Percentiles rank a stretch among this genome's conserved stretches.
Evolutionary conservation across 805 yeast genomes (phyloP).

Genomic region (Saccharomyces eubayanus): DNA sequence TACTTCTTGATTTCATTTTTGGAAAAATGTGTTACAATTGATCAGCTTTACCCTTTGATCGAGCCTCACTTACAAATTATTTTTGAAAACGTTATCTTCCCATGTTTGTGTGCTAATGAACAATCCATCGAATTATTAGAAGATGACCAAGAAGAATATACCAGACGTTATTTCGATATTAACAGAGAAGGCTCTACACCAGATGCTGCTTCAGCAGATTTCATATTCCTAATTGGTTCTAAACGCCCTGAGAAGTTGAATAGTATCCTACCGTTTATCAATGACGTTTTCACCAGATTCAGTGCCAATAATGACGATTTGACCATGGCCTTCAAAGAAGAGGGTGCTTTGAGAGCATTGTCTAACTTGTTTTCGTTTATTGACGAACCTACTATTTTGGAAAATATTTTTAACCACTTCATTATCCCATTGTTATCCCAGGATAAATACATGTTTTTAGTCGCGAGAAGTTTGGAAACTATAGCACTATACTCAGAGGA

Average conservation of each 20-base stretch:
- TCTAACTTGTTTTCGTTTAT: slow-evolving; percentile 51
- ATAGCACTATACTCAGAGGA: slow-evolving; percentile 34
- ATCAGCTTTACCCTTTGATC: slow-evolving; percentile 53
- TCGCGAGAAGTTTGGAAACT: slow-evolving; percentile 64
- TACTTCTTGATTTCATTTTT: slow-evolving; percentile 59
- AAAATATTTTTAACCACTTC: slow-evolving; percentile 49
- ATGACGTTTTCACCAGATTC: slow-evolving; percentile 37
- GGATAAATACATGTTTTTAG: slow-evolving; percentile 50
- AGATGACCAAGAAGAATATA: slow-evolving; percentile 75
- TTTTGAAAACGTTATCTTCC: slow-evolving; percentile 62
- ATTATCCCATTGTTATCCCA: slow-evolving; percentile 57
- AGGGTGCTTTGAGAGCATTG: slow-evolving; percentile 72
- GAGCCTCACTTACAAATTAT: slow-evolving; percentile 59
- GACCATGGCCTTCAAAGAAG: slow-evolving; percentile 53
- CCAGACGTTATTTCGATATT: slow-evolving; percentile 61
- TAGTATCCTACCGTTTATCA: slow-evolving; percentile 48
- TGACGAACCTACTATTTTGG: slow-evolving; percentile 39
- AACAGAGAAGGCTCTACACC: slow-evolving; percentile 59
- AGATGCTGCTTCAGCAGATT: slow-evolving; percentile 72
- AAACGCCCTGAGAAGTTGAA: slow-evolving; percentile 49
- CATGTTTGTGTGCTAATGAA: slow-evolving; percentile 61
- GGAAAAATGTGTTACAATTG: slow-evolving; percentile 49
- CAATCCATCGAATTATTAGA: slow-evolving; percentile 64
- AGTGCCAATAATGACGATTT: slow-evolving; percentile 29
- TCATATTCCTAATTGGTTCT: slow-evolving; percentile 53